These are phyloP conservation scores for Cynara cardunculus DNA, from an alignment of 129 eudicot species.

Conservation along the genomic window DNA sequence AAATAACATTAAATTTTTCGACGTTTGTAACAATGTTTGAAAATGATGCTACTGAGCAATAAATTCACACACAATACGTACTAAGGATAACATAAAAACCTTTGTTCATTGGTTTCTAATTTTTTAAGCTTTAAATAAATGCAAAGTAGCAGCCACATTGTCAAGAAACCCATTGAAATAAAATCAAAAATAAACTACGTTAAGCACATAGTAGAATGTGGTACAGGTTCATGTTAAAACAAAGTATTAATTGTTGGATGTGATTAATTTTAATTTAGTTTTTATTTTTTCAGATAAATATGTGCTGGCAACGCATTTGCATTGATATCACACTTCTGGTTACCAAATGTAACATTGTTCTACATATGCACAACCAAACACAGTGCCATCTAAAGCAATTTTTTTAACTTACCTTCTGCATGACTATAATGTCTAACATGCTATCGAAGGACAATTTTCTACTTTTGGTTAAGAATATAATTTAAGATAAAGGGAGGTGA, in stretches of 20 bases:
- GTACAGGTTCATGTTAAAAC: too few species aligned
- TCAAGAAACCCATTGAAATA: background rate
- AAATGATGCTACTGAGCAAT: too few species aligned
- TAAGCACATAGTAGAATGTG: background rate
- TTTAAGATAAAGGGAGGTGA: background rate
- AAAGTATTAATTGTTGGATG: too few species aligned
- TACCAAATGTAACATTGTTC: background rate
- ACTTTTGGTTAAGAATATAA: background rate
- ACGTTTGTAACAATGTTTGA: too few species aligned
- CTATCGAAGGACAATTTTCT: background rate
- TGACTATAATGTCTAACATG: background rate
- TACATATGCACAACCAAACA: background rate
- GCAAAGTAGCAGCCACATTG: background rate
- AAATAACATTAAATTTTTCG: too few species aligned
- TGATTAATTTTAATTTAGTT: too few species aligned
- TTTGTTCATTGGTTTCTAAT: background rate
- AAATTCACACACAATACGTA: too few species aligned
- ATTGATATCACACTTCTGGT: too few species aligned
- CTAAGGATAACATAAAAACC: background rate
- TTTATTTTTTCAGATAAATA: too few species aligned
- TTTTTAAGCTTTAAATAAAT: too few species aligned
- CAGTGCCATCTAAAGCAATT: background rate
- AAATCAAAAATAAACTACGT: too few species aligned
- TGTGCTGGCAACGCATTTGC: too few species aligned
- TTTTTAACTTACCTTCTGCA: background rate